Percentiles rank a stretch among this genome's conserved stretches.
Evolutionary conservation across 1,284 basidiomycete genomes (phyloP).

Genomic region (Takashimella koratensis): DNA sequence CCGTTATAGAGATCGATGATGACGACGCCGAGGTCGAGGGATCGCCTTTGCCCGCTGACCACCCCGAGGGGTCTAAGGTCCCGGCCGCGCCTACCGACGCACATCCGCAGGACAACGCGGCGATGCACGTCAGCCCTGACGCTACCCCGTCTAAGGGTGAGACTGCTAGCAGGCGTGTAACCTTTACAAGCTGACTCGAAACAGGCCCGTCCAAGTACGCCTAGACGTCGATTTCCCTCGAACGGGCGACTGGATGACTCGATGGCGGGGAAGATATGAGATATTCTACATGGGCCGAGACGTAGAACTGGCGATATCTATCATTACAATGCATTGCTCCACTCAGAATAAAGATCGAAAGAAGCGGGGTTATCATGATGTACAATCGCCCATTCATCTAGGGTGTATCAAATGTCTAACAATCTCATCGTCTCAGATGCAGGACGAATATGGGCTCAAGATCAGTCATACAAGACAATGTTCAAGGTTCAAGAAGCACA

Average conservation of each 20-base stretch:
- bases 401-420: background rate
- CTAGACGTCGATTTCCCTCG: too few species aligned
- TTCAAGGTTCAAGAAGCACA: too few species aligned
- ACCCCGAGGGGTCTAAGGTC: slow-evolving; percentile 1
- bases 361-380: too few species aligned
- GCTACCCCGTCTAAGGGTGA: slow-evolving; percentile 26
- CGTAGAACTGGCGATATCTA: background rate
- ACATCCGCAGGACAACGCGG: slow-evolving; percentile 16
- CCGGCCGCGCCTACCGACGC: slow-evolving; percentile 15
- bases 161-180: background rate
- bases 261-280: background rate
- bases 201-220: background rate
- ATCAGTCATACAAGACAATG: too few species aligned
- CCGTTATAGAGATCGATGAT: background rate
- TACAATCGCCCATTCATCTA: too few species aligned
- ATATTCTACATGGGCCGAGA: background rate
- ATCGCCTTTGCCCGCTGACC: slow-evolving; percentile 1
- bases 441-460: too few species aligned
- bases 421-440: background rate
- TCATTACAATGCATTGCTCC: slow-evolving; percentile 3
- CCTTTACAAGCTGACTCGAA: background rate
- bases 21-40: slow-evolving; percentile 2
- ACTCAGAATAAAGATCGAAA: background rate
- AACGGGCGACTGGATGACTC: slow-evolving; percentile 1
- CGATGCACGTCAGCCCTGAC: slow-evolving; percentile 10